These are phyloP conservation scores for Colletotrichum sp. DNA, from an alignment of 2,329 filamentous ascomycete species.

Conservation along the genomic window DNA sequence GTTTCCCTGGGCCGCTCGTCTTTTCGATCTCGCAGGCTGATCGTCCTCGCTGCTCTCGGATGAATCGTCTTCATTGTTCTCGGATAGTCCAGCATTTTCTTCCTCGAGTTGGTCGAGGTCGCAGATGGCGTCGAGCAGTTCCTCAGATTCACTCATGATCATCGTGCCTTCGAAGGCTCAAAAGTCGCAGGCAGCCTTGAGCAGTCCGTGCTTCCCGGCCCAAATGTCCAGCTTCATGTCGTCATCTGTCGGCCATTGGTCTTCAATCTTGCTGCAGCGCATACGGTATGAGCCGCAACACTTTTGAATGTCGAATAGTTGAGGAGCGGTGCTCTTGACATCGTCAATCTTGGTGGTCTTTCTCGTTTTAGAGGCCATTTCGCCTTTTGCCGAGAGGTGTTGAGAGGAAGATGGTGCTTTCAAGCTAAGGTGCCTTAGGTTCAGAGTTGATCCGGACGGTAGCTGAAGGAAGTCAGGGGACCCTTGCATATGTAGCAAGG, in stretches of 20 bases:
- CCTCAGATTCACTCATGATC: background rate
- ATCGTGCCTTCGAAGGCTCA: background rate
- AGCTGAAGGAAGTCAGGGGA: background rate
- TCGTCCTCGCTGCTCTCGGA: background rate
- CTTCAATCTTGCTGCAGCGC: background rate
- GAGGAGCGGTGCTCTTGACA: background rate
- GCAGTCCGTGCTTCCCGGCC: background rate
- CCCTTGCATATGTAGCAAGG: background rate
- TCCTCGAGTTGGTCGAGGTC: background rate
- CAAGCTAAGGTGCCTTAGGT: background rate
- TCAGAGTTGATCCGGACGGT: background rate
- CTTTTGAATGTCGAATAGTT: background rate
- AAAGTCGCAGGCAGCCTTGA: background rate
- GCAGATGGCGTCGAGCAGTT: conserved; percentile 26
- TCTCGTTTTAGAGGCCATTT: background rate
- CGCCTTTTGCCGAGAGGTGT: background rate
- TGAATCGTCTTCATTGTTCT: background rate
- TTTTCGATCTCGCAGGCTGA: background rate
- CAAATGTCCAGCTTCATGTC: background rate
- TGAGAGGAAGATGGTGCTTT: background rate
- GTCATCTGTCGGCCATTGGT: background rate
- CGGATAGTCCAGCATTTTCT: background rate
- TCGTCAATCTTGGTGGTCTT: background rate
- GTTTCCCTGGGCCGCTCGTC: background rate
- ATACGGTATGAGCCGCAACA: background rate